Evolutionary conservation across 257 asterid species (phyloP).

Genomic region (Plantago elongata): DNA sequence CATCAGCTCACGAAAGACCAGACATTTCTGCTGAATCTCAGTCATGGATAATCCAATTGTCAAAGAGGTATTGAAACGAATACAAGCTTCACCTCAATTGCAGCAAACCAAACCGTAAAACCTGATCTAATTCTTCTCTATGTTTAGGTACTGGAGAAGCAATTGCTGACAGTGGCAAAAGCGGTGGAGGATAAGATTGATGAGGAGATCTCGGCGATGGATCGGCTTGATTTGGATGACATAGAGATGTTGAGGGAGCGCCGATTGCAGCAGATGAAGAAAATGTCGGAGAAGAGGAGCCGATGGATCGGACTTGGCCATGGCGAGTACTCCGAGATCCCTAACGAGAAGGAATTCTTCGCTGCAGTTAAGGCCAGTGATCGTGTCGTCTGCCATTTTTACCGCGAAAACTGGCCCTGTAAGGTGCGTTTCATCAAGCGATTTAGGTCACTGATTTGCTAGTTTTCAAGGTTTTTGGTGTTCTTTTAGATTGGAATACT

Average conservation of each 20-base stretch:
- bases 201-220: conserved; percentile 81
- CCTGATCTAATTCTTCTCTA: neutral
- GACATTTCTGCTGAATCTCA: neutral
- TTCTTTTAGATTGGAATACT: no score
- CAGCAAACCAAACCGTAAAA: neutral
- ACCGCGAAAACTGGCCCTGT: conserved; percentile 99
- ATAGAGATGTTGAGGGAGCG: conserved; percentile 83
- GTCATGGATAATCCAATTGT: conserved; percentile 6
- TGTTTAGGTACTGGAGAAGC: conserved; percentile 77
- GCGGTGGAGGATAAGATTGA: conserved; percentile 97
- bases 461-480: no score
- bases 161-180: conserved; percentile 81
- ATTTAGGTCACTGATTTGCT: no score
- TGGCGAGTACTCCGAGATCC: conserved; percentile 93
- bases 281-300: conserved; percentile 92
- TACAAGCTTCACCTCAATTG: neutral
- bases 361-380: conserved; percentile 86
- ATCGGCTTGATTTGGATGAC: conserved; percentile 77
- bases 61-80: neutral
- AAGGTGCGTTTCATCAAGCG: conserved; percentile 42
- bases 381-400: conserved; percentile 96
- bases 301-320: conserved; percentile 92
- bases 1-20: no score
- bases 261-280: conserved; percentile 94
- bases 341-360: conserved; percentile 85